Conservation (phyloP, 164 flowering plant genomes). For the Vitis amurensis region DNA sequence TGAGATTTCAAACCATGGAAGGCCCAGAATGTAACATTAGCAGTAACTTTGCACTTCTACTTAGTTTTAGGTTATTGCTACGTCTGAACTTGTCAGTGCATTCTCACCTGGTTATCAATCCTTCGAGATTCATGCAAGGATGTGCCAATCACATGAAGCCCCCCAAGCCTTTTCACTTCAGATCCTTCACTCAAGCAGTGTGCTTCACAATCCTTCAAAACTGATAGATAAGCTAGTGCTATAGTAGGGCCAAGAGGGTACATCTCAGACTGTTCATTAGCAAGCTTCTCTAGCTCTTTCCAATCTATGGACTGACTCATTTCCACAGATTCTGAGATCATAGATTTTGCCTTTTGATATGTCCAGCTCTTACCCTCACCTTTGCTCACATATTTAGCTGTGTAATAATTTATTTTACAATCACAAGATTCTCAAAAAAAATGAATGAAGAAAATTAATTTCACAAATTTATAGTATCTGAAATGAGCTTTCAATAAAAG, state of each 20-base stretch:
- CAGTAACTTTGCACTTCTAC: background rate
- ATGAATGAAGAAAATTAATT: background rate
- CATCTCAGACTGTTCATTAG: slow-evolving; percentile 62
- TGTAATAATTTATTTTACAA: background rate
- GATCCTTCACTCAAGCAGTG: slow-evolving; percentile 79
- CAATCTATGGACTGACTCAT: slow-evolving; percentile 65
- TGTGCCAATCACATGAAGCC: slow-evolving; percentile 99
- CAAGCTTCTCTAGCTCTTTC: slow-evolving; percentile 63
- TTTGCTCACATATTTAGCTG: slow-evolving; percentile 81
- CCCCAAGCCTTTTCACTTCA: slow-evolving; percentile 91
- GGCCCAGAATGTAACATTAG: no score
- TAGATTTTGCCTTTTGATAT: slow-evolving; percentile 60
- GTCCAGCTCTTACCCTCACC: slow-evolving; percentile 76
- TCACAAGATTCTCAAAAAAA: slow-evolving; percentile 2
- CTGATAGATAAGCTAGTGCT: slow-evolving; percentile 73
- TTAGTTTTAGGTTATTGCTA: background rate
- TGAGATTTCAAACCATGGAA: no score
- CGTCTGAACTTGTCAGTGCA: background rate
- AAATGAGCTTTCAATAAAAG: background rate
- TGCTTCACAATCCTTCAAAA: slow-evolving; percentile 76
- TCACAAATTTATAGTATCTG: background rate
- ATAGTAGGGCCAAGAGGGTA: slow-evolving; percentile 83
- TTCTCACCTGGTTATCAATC: slow-evolving; percentile 90
- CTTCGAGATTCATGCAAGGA: slow-evolving; percentile 96
- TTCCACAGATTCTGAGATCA: slow-evolving; percentile 71